phyloP scores from a whole-genome alignment of 2,329 filamentous ascomycete genomes.

The Verticillium albo-atrum region DNA sequence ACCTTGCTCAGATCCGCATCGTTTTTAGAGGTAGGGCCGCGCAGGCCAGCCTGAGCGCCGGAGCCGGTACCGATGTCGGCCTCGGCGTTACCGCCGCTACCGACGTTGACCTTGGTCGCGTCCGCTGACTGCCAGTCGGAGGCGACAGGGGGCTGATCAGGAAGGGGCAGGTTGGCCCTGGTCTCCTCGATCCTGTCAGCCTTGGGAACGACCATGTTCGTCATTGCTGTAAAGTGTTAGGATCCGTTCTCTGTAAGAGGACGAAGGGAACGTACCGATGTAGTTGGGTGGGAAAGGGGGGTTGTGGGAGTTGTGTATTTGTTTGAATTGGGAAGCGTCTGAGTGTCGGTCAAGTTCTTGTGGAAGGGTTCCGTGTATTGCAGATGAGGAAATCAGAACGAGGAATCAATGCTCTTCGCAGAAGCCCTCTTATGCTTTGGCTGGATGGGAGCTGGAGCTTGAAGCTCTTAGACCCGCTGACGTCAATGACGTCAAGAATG shows the following conservation, averaged over 20 bases:
- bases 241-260: background rate
- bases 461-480: slow-evolving; percentile 4
- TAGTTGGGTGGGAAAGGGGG: background rate
- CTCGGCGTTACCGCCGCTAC: slow-evolving; percentile 50
- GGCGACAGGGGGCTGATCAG: slow-evolving; percentile 70
- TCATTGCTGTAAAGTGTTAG: background rate
- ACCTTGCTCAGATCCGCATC: slow-evolving; percentile 54
- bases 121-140: slow-evolving; percentile 77
- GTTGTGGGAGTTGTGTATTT: too few relatives aligned
- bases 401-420: too few relatives aligned
- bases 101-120: slow-evolving; percentile 63
- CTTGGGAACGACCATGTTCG: slow-evolving; percentile 47
- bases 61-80: slow-evolving; percentile 48
- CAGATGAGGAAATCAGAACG: background rate
- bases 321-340: too few relatives aligned
- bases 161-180: slow-evolving; percentile 71
- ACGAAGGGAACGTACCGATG: background rate
- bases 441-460: background rate
- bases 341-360: too few relatives aligned
- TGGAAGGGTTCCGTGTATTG: too few relatives aligned
- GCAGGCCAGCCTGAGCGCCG: slow-evolving; percentile 46
- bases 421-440: background rate
- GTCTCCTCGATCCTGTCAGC: slow-evolving; percentile 61
- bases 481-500: slow-evolving; percentile 14
- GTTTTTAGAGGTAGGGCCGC: slow-evolving; percentile 52